Conservation (phyloP, 2,329 filamentous ascomycete genomes). For the Blastomyces gilchristii region DNA sequence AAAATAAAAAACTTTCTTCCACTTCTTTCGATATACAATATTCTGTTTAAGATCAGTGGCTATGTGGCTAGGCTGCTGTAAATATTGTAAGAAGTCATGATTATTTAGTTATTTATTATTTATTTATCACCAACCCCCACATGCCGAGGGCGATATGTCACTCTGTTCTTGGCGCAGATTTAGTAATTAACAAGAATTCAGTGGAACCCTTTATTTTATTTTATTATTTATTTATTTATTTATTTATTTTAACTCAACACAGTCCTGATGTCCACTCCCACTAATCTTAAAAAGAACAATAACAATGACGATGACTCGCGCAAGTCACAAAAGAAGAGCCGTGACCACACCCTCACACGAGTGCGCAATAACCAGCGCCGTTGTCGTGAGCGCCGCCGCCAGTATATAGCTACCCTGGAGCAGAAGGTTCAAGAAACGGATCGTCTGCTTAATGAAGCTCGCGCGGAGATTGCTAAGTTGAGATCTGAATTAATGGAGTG, state of each 20-base stretch:
- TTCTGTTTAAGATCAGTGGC: too few species aligned
- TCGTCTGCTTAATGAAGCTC: background rate
- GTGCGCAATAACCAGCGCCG: slow-evolving; percentile 21
- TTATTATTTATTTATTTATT: background rate
- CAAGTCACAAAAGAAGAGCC: background rate
- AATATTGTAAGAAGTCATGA: too few species aligned
- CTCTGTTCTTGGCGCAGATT: background rate
- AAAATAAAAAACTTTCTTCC: too few species aligned
- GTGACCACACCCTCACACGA: slow-evolving; percentile 9
- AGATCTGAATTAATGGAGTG: background rate
- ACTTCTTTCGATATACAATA: too few species aligned
- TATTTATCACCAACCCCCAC: too few species aligned
- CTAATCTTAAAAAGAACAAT: background rate
- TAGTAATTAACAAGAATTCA: background rate
- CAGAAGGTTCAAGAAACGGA: slow-evolving; percentile 16
- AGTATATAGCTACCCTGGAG: slow-evolving; percentile 19
- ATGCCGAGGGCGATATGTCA: slow-evolving; percentile 4
- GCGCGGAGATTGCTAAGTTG: background rate
- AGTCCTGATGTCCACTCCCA: background rate
- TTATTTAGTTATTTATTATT: too few species aligned
- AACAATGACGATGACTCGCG: background rate
- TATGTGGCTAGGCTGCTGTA: too few species aligned
- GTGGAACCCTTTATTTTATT: background rate
- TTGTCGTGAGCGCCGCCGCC: slow-evolving; percentile 17
- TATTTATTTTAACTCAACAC: background rate